phyloP scores from a whole-genome alignment of 305 asterid species.

The Solanum aculeatissimum region DNA sequence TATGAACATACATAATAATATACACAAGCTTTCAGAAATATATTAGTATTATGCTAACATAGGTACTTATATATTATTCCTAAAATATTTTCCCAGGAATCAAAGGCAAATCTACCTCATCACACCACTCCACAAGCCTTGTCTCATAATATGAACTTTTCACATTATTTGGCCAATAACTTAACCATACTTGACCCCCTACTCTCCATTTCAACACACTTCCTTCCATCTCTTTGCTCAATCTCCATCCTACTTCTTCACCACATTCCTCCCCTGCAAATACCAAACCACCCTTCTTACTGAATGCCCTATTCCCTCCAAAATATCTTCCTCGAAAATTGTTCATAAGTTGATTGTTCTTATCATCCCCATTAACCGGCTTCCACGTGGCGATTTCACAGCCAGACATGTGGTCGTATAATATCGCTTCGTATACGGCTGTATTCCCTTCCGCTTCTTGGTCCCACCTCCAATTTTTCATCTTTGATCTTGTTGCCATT shows the following conservation, averaged over 20 bases:
- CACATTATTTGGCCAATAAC: slow-evolving; percentile 54
- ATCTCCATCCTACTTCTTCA: slow-evolving; percentile 47
- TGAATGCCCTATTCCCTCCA: slow-evolving; percentile 46
- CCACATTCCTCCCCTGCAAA: slow-evolving; percentile 58
- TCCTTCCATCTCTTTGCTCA: slow-evolving; percentile 79
- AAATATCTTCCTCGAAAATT: slow-evolving; percentile 28
- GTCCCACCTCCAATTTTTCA: slow-evolving; percentile 89
- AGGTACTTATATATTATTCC: not conserved
- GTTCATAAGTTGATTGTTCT: slow-evolving; percentile 3
- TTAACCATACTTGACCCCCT: slow-evolving; percentile 72
- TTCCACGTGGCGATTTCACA: slow-evolving; percentile 58
- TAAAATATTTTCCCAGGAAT: slow-evolving; percentile 17
- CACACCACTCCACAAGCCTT: slow-evolving; percentile 71
- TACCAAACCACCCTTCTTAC: slow-evolving; percentile 62
- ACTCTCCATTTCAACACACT: slow-evolving; percentile 84
- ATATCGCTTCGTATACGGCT: slow-evolving; percentile 40
- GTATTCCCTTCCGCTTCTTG: slow-evolving; percentile 78
- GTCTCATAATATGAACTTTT: slow-evolving; percentile 43
- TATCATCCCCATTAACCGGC: slow-evolving; percentile 26
- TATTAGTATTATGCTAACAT: not conserved
- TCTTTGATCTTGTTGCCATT: slow-evolving; percentile 38
- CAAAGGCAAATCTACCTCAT: slow-evolving; percentile 80
- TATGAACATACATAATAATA: not conserved
- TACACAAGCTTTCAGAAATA: not conserved
- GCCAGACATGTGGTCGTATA: slow-evolving; percentile 55